Evolutionary conservation across 2,329 filamentous ascomycete species (phyloP), one percentile per base, ranked within the genome.

Genomic region (Fusarium sp.): DNA sequence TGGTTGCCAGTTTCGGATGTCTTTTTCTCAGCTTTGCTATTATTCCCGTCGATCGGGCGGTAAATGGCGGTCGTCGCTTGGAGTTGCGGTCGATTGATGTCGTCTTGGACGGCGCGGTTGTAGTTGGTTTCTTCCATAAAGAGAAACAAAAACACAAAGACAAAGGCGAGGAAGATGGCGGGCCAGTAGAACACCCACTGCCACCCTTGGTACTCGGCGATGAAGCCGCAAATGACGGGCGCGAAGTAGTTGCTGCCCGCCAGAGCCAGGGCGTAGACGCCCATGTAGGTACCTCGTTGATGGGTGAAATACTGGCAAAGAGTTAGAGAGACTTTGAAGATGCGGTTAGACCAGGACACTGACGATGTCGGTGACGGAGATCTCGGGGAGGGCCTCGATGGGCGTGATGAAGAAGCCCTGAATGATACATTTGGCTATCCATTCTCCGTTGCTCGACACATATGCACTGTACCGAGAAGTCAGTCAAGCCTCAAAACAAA

Each of bases 61-160:
- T 20, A 5, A 0, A 9, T 14, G 18, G 20, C 20, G 6, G 6
- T 42, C 6, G 40, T 40, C 2, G 61, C 10, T 31, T 39, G 22
- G 18, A 33, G 18, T 4, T 28, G 40, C 14, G 43, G 13, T 2
- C 20, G 28, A 11, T 42, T 22, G 36, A 28, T 11, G 11, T 38
- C 28, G 5, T 31, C 24, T 26, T 18, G 57, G 3, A 42, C 26
- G 3, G 20, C 31, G 15, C 84, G 79, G 43, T 81, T 77, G 67
- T 89, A 90, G 15, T 84, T 83, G 8, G 87, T 87, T 73, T 90
- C 88, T 66, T 90, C 87, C 63, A 88, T 86, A 70, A 90, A 86
- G 61, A 90, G 78, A 72, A 89, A 87, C 1, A 83, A 59, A 34
- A 83, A 78, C 1, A 82, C 40, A 14, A 78, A 78, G 6, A 75